Conservation (phyloP, 345 rosid genomes). For the Rhodomyrtus tomentosa region DNA sequence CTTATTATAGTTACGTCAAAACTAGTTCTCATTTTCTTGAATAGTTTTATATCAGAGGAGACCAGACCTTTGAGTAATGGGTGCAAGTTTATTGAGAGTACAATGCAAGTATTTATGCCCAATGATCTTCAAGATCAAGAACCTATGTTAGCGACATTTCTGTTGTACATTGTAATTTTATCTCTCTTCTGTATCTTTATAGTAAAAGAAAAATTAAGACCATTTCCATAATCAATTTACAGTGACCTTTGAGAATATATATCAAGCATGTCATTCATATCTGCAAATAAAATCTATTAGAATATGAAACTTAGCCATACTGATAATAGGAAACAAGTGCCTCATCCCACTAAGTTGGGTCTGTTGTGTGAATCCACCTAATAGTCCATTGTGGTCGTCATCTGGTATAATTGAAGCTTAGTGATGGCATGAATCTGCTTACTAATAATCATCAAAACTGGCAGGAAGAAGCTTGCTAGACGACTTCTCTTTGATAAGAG, state of each 20-base stretch:
- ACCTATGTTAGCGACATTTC: neutral
- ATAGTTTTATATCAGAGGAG: neutral
- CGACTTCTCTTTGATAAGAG: constrained; percentile 50
- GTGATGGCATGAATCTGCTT: neutral
- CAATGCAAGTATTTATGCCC: neutral
- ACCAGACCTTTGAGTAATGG: neutral
- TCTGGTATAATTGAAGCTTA: neutral
- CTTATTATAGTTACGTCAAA: neutral
- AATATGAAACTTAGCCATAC: neutral
- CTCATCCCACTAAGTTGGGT: neutral
- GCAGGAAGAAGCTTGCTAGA: constrained; percentile 65
- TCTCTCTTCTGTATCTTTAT: neutral
- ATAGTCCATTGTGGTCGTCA: neutral
- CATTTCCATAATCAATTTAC: neutral
- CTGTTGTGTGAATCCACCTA: neutral
- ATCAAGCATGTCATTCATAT: neutral
- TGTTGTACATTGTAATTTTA: neutral
- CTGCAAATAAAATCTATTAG: neutral
- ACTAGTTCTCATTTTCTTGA: neutral
- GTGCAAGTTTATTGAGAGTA: neutral
- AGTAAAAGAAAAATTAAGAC: neutral
- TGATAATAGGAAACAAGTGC: neutral
- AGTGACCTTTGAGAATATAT: neutral
- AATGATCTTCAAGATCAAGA: neutral
- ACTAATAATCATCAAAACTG: neutral